Evolutionary conservation across 345 rosid species (phyloP), one percentile per base, ranked within the genome.

Genomic region (Hirschfeldia incana): DNA sequence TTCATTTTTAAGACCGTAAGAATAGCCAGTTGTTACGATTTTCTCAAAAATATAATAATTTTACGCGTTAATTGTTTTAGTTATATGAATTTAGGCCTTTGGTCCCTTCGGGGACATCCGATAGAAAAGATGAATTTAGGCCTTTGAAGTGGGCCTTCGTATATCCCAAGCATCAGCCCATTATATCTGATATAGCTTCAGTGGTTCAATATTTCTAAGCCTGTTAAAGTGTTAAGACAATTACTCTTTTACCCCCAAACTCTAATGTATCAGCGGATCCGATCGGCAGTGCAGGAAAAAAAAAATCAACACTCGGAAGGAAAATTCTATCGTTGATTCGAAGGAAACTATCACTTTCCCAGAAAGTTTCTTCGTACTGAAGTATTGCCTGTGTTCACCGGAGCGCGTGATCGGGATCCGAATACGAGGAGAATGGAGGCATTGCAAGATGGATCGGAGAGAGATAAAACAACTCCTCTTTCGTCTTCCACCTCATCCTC

Each of bases 371-470:
- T 62, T 80, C 69, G 75, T 21, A 42, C 36, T 60, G 33, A 79
- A 73, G 69, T 46, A 3, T 78, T 59, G 78, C 58, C 12, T 69
- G 75, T 68, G 70, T 36, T 74, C 16, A 4, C 65, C 61, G 37
- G 61, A 64, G 55, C 65, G 63, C 28, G 72, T 65, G 80, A 80
- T 67, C 67, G 72, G 13, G 78, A 83, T 86, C 83, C 39, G 65
- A 65, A 66, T 53, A 51, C 78, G 55, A 44, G 53, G 51, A 68
- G 65, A 66, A 94, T 94, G 98, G 98, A 94, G 76, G 67, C 82
- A 53, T 76, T 83, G 67, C 90, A 63, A 76, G 94, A 86, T 81
- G 97, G 97, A 82, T 89, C 89, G 79, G 95, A 91, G 69, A 72
- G 94, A 67, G 92, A 93, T 65, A 91, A 87, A 72, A 73, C 94